Base-by-base conservation (phyloP, 2,329 filamentous ascomycete species). In the Didymella segeticola region DNA sequence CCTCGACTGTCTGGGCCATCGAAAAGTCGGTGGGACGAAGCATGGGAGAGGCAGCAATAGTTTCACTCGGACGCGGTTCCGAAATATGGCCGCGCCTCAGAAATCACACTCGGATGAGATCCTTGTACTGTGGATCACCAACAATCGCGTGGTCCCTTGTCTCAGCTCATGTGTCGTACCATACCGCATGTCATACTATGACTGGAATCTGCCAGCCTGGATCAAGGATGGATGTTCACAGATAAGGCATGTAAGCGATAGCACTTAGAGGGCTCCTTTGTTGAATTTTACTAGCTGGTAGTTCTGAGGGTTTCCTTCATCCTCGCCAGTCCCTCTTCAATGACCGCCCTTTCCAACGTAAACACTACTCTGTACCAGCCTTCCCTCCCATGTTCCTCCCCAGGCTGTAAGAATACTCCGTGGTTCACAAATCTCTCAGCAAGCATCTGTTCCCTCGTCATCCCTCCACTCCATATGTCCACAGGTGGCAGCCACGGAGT, bases 301-400 rank as follows among this genome's bases (percentile, higher is more conserved):
- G 33, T 34, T 7, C 4, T 10, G 4, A 45, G 5, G 0, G 36
- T 41, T 11, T 12, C 27, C 29, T 20, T 27, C 15, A 51, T 45
- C 12, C 41, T 51, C 22, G 12, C 17, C 39, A 78, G 49, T 11
- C 71, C 76, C 57, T 76, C 72, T 17, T 68, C 61, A 26, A 80
- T 46, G 22, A 68, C 61, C 11, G 66, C 57, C 39, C 71, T 69
- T 9, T 75, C 66, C 20, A 77, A 62, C 8, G 74, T 77, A 77
- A 62, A 66, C 5, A 78, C 72, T 46, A 79, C 61, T 26, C 79
- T 62, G 62, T 78, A 80, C 74, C 78, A 77, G 0, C 78, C 79
- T 19, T 63, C 63, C 37, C 68, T 65, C 22, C 78, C 41, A 52
- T 80, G 65, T 10, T 64, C 65, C 31, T 75, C 64, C 5, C 57